Evolutionary conservation across 2,329 filamentous ascomycete genomes (phyloP).

Genomic region (Aspergillus luchuensis): DNA sequence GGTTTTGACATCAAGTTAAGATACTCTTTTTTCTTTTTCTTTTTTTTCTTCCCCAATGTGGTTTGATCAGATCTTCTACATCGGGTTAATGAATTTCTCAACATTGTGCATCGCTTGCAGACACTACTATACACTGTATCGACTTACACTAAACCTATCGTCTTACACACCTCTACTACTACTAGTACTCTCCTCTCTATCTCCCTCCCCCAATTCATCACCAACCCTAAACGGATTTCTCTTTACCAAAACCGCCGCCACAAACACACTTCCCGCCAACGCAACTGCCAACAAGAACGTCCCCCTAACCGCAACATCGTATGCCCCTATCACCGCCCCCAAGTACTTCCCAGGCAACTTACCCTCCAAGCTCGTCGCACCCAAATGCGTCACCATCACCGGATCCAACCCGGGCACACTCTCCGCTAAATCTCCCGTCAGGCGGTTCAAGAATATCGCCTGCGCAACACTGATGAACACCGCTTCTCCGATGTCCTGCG

Average conservation of each 20-base stretch:
- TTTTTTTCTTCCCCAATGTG: too few relatives aligned
- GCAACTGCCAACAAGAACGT: background rate
- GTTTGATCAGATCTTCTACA: too few relatives aligned
- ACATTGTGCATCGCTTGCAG: too few relatives aligned
- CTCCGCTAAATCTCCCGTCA: background rate
- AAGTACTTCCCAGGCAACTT: background rate
- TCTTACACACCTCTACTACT: too few relatives aligned
- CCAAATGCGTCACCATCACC: background rate
- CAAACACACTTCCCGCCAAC: background rate
- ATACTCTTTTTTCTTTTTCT: too few relatives aligned
- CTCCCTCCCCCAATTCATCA: background rate
- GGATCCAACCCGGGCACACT: background rate
- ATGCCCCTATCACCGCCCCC: background rate
- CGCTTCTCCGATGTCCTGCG: background rate
- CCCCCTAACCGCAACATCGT: background rate
- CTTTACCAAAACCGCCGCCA: background rate
- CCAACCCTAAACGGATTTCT: background rate
- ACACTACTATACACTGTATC: too few relatives aligned
- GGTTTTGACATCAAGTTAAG: too few relatives aligned
- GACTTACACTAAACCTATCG: background rate
- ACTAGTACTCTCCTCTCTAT: background rate
- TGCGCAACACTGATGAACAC: conserved; percentile 1
- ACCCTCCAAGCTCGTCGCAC: background rate
- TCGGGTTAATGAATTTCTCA: too few relatives aligned
- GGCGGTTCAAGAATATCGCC: background rate